Conservation (phyloP, 352 stramenopile genomes). For the Phytophthora cactorum region DNA sequence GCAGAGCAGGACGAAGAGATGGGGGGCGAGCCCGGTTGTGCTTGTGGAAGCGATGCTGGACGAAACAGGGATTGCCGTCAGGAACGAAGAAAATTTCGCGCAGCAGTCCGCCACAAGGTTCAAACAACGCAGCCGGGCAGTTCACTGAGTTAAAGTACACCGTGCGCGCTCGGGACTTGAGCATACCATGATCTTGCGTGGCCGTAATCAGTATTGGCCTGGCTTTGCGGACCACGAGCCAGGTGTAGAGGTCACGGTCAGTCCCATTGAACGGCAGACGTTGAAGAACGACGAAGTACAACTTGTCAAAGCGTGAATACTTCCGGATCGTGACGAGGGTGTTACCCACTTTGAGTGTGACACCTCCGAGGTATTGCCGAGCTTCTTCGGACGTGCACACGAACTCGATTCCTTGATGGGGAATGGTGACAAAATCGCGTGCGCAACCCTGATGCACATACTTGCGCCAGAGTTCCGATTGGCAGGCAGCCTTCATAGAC, state of each 20-base stretch:
- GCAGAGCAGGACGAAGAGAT: background rate
- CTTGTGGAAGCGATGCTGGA: background rate
- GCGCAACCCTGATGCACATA: background rate
- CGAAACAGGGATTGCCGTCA: background rate
- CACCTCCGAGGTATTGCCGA: background rate
- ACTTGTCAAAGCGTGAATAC: background rate
- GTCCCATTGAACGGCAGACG: background rate
- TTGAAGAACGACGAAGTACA: background rate
- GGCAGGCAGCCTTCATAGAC: background rate
- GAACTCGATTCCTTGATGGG: background rate
- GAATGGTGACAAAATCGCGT: background rate
- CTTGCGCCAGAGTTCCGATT: background rate
- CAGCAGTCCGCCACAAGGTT: too few species aligned
- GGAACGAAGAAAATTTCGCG: background rate
- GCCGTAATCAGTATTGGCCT: background rate
- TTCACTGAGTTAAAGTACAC: background rate
- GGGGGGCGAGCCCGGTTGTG: background rate
- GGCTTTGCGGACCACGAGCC: background rate
- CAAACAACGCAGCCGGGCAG: background rate
- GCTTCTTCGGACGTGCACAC: background rate
- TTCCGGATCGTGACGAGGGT: background rate
- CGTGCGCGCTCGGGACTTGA: background rate
- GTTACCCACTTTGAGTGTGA: background rate
- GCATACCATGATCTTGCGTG: background rate
- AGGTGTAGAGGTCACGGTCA: background rate